These are phyloP conservation scores for Henckelia pumila DNA, from an alignment of 257 asterid species.

Conservation along the genomic window DNA sequence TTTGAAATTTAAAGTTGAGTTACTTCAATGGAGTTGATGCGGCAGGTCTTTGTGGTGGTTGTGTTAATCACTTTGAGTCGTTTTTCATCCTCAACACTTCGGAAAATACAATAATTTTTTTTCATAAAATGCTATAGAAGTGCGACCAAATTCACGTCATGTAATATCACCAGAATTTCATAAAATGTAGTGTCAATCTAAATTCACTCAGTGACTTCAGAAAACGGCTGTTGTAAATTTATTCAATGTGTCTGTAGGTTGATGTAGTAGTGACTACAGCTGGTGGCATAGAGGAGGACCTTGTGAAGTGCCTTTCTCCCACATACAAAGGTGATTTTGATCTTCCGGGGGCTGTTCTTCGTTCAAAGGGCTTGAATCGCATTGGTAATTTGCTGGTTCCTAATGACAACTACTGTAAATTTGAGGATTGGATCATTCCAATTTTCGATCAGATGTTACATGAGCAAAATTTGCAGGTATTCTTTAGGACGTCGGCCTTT, in stretches of 20 bases:
- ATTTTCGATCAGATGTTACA: constrained; percentile 85
- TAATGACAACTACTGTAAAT: constrained; percentile 89
- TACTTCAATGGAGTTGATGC: not conserved
- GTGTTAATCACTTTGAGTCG: not conserved
- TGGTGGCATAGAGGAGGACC: constrained; percentile 97
- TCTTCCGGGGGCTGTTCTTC: constrained; percentile 75
- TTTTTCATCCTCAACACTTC: too few relatives aligned
- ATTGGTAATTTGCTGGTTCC: constrained; percentile 93
- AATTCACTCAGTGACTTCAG: too few relatives aligned
- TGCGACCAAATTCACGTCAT: not conserved
- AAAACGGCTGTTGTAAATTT: constrained; percentile 2
- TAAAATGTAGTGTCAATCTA: not conserved
- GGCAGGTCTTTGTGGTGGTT: not conserved
- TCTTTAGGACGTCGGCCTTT: too few relatives aligned
- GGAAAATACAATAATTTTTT: too few relatives aligned
- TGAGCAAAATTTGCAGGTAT: constrained; percentile 69
- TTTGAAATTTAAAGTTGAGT: not conserved
- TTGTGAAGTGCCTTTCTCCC: constrained; percentile 92
- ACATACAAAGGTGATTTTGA: constrained; percentile 83
- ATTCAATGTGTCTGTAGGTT: constrained; percentile 47
- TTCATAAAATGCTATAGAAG: too few relatives aligned
- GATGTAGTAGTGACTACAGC: constrained; percentile 95
- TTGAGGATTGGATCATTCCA: constrained; percentile 94
- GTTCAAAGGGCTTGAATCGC: constrained; percentile 88
- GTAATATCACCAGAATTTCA: constrained; percentile 2